Conservation (phyloP, 2,329 filamentous ascomycete species). For the Fusarium annulatum region DNA sequence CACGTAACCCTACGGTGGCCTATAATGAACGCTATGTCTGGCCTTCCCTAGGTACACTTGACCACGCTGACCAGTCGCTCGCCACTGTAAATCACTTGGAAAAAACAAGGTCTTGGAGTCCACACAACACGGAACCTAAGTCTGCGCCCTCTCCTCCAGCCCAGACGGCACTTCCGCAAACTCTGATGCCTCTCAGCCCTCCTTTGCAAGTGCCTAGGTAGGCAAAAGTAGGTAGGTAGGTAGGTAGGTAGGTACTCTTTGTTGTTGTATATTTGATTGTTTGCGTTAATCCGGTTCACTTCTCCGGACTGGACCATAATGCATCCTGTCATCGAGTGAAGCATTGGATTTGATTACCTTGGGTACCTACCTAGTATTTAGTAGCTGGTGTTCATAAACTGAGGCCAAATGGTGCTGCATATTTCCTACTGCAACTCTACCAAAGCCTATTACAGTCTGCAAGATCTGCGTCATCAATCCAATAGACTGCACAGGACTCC, state of each 20-base stretch:
- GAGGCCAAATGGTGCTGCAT: neutral
- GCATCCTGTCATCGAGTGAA: neutral
- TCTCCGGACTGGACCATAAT: neutral
- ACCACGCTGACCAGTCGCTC: constrained; percentile 15
- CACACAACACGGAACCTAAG: neutral
- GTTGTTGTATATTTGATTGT: neutral
- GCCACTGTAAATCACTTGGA: constrained; percentile 7
- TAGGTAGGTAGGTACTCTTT: neutral
- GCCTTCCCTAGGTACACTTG: neutral
- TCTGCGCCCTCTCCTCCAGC: constrained; percentile 8
- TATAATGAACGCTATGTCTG: neutral
- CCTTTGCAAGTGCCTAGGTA: neutral
- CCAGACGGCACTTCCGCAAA: constrained; percentile 15
- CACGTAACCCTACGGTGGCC: constrained; percentile 8
- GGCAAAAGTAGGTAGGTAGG: neutral
- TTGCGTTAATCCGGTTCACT: neutral
- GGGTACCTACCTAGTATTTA: neutral
- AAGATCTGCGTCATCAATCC: constrained; percentile 16
- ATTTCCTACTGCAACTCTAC: neutral
- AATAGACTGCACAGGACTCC: neutral
- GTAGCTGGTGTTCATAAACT: neutral
- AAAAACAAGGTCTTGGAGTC: neutral
- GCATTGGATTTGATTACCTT: neutral
- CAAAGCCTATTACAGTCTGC: neutral
- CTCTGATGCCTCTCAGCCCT: constrained; percentile 3